phyloP scores from a whole-genome alignment of 192 early-diverging fungal genomes.

The Rhizophlyctis rosea region DNA sequence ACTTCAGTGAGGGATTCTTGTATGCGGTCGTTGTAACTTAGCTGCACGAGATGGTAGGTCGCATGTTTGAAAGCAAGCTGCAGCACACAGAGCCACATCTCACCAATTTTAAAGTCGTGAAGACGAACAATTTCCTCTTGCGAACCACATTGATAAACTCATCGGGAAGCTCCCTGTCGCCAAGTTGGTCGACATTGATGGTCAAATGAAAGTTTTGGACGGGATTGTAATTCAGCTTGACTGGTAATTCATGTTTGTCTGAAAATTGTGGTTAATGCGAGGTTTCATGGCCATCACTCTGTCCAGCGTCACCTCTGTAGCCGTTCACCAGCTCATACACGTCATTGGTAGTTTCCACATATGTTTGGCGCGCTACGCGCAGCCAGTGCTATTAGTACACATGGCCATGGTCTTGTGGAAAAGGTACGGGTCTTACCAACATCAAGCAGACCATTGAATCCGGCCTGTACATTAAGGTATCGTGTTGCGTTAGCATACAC shows the following conservation, averaged over 20 bases:
- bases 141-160: constrained; percentile 72
- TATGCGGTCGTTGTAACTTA: constrained; percentile 78
- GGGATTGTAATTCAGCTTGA: constrained; percentile 66
- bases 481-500: neutral
- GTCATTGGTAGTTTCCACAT: constrained; percentile 71
- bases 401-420: neutral
- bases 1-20: constrained; percentile 80
- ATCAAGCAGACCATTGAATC: constrained; percentile 81
- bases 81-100: constrained; percentile 4
- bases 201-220: constrained; percentile 63
- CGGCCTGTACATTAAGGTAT: constrained; percentile 40
- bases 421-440: constrained; percentile 55
- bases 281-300: too few species aligned
- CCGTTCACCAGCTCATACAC: constrained; percentile 56
- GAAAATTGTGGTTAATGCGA: constrained; percentile 1
- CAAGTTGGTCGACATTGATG: constrained; percentile 37
- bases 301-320: neutral
- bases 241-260: constrained; percentile 54
- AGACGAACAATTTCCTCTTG: constrained; percentile 60
- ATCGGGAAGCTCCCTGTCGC: constrained; percentile 45
- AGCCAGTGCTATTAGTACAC: neutral
- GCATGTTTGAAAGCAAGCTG: too few species aligned
- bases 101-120: constrained; percentile 77
- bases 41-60: constrained; percentile 37
- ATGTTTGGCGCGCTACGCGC: constrained; percentile 70